phyloP scores from a whole-genome alignment of 2,329 filamentous ascomycete species.

The Fusarium subglutinans region DNA sequence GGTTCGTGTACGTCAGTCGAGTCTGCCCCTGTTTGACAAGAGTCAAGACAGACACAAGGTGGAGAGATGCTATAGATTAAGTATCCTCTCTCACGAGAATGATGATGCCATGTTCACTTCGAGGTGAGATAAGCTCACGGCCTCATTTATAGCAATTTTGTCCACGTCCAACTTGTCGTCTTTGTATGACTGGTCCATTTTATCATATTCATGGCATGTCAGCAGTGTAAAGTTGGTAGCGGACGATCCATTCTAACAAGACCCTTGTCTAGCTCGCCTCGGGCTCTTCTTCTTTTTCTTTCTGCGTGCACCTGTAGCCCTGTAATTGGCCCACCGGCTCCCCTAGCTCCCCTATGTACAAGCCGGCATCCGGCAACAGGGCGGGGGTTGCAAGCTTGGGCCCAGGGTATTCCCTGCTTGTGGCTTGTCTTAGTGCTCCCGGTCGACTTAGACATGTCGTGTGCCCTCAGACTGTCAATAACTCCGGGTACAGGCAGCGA shows the following conservation, averaged over 20 bases:
- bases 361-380: constrained; percentile 25
- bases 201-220: constrained; percentile 5
- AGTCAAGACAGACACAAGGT: background rate
- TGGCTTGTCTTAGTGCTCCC: constrained; percentile 11
- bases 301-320: background rate
- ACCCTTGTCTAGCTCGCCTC: constrained; percentile 13
- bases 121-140: background rate
- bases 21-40: background rate
- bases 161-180: background rate
- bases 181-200: constrained; percentile 21
- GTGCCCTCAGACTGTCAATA: constrained; percentile 17
- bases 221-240: constrained; percentile 20
- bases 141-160: constrained; percentile 2
- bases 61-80: background rate
- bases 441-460: constrained; percentile 27
- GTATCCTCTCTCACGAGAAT: constrained; percentile 2
- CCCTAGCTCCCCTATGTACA: background rate
- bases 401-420: constrained; percentile 19
- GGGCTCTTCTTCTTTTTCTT: constrained; percentile 9
- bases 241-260: constrained; percentile 12
- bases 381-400: constrained; percentile 10
- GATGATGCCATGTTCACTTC: background rate
- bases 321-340: constrained; percentile 4
- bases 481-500: constrained; percentile 9
- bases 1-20: constrained; percentile 6